Evolutionary conservation across 305 asterid genomes (phyloP), one percentile per base, ranked within the genome.

Genomic region (Euphrasia arctica): DNA sequence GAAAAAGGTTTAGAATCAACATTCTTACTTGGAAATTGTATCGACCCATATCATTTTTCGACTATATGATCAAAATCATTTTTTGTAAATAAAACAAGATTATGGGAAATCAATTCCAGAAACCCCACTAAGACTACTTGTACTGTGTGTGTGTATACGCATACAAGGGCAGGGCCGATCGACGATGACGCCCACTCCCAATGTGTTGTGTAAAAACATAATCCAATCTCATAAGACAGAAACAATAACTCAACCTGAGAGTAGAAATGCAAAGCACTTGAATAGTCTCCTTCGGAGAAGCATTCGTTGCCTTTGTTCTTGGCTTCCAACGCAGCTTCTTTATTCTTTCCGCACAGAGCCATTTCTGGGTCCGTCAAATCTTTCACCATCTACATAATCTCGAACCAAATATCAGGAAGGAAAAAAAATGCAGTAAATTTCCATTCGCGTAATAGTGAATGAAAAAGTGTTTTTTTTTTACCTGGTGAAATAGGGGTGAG

Each of bases 401-500:
- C 68, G 67, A 72, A 5, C 31, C 68, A 28, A 63, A 62, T 70
- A 67, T 63, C 51, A 74, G 48, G 48, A 39, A 12, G 22, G 9
- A 29, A 68, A 29, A 34, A n/a, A 12, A 6, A n/a, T 5, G 12
- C 8, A 22, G 15, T 11, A 5, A 56, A 48, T 14, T 51, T 25
- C 51, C 13, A 13, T 58, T 34, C 42, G 0, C 18, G 7, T 28
- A 14, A 12, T 48, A 39, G 11, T 8, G 11, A 34, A 47, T 13
- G 22, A 18, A 63, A 34, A 72, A 58, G 55, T 34, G 65, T 71
- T 31, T 31, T 31, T 31, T 18, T 18, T 18, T 18, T 18, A 89
- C 98, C 77, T 82, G 85, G 79, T 80, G 90, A 77, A 89, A 89
- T n/a, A 68, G 91, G 64, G 93, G 88, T 52, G 75, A 69, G 25